phyloP scores from a whole-genome alignment of 257 asterid genomes.

The Buddleja alternifolia region DNA sequence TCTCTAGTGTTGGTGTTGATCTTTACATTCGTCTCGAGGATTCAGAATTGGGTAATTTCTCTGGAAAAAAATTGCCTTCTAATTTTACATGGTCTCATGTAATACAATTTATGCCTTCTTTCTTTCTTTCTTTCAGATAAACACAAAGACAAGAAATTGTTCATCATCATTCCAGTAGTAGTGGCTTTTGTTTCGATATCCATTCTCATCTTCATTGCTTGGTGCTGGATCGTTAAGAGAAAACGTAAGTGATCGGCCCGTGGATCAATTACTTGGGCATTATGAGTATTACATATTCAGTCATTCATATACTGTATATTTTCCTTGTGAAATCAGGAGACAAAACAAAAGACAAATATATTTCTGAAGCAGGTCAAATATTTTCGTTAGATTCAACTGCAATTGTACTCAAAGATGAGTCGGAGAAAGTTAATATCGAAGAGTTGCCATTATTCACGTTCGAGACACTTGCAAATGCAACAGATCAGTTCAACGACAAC shows the following conservation, averaged over 20 bases:
- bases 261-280: too few relatives aligned
- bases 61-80: too few relatives aligned
- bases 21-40: too few relatives aligned
- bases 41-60: too few relatives aligned
- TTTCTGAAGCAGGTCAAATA: slow-evolving; percentile 13
- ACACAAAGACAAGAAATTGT: slow-evolving; percentile 19
- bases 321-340: background rate
- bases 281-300: too few relatives aligned
- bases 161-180: slow-evolving; percentile 17
- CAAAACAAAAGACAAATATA: background rate
- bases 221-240: slow-evolving; percentile 25
- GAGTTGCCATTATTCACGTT: slow-evolving; percentile 44
- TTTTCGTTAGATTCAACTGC: slow-evolving; percentile 14
- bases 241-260: slow-evolving; percentile 23
- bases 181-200: slow-evolving; percentile 11
- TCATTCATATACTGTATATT: background rate
- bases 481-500: slow-evolving; percentile 23
- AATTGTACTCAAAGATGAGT: slow-evolving; percentile 19
- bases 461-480: slow-evolving; percentile 38
- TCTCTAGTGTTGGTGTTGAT: too few relatives aligned
- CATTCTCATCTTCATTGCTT: slow-evolving; percentile 19
- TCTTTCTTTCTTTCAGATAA: slow-evolving; percentile 23
- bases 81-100: too few relatives aligned
- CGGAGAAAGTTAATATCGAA: slow-evolving; percentile 25
- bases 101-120: too few relatives aligned